Evolutionary conservation across 2,329 filamentous ascomycete species (phyloP), one percentile per base, ranked within the genome.

Genomic region (Aschersonia sp.): DNA sequence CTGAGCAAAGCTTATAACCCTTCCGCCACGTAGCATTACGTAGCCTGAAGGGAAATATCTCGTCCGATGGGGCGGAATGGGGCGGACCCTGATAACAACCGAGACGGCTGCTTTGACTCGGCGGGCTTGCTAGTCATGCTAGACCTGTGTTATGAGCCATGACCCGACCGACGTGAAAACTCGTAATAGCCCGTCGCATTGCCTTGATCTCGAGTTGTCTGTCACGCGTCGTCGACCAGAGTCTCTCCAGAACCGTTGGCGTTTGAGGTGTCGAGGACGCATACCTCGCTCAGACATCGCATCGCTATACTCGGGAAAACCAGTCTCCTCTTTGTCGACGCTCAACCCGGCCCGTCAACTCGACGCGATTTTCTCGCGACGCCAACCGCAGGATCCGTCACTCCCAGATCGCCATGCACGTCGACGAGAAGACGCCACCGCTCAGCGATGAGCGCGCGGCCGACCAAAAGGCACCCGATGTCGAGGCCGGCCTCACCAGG

Each of bases 401-500:
- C 35, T 38, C 35, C 12, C 35, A 7, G 12, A 38, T 12, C 35
- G 35, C 12, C 35, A 48, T 50, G 48, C 28, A 38, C 45, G 44
- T 48, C 30, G 51, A 49, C 44, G 50, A 51, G 44, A 50, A 48
- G 45, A 46, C 45, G 30, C 47, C 38, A 5, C 45, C 43, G n/a
- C 30, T 44, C 44, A 45, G 42, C 48, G 44, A 46, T 42, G 48
- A 48, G 29, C 43, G 30, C 9, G n/a, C 43, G 7, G 41, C 20
- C 45, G 46, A 50, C 30, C 9, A 46, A 3, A 49, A 46, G 32
- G 43, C 31, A 20, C 45, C 47, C 7, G 66, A 69, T 53, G 53
- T 67, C 53, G 66, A 67, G 58, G 54, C 59, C 2, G 65, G 62
- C 40, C 60, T 69, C 38, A 63, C 68, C 49, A 59, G 66, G 5